phyloP scores from a whole-genome alignment of 2,329 filamentous ascomycete genomes.

The Cladophialophora chaetospira region DNA sequence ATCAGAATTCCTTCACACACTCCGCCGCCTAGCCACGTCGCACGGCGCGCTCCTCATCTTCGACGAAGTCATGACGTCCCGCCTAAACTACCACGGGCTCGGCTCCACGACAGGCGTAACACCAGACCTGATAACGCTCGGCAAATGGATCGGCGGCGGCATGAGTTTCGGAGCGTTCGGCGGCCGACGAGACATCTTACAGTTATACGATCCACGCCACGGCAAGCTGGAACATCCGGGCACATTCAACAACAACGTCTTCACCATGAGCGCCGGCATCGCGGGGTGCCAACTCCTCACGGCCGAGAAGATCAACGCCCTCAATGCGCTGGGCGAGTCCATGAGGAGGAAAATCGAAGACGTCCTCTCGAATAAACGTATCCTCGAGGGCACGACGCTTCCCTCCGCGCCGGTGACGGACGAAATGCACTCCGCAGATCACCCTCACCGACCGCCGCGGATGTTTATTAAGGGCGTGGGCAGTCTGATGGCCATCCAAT shows the following conservation, averaged over 20 bases:
- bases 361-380: slow-evolving; percentile 21
- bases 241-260: slow-evolving; percentile 69
- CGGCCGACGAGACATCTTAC: slow-evolving; percentile 61
- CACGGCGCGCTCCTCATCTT: slow-evolving; percentile 63
- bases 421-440: slow-evolving; percentile 10
- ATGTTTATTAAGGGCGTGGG: slow-evolving; percentile 39
- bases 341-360: slow-evolving; percentile 31
- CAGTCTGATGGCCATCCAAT: slow-evolving; percentile 38
- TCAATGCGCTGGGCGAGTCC: slow-evolving; percentile 36
- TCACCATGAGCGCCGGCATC: slow-evolving; percentile 61
- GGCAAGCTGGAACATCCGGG: slow-evolving; percentile 58
- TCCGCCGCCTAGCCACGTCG: slow-evolving; percentile 53
- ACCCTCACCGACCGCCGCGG: slow-evolving; percentile 27
- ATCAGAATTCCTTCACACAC: slow-evolving; percentile 53
- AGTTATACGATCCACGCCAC: slow-evolving; percentile 54
- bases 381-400: slow-evolving; percentile 2
- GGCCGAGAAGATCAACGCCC: slow-evolving; percentile 23
- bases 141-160: slow-evolving; percentile 69
- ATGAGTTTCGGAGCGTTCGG: slow-evolving; percentile 69
- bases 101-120: slow-evolving; percentile 43
- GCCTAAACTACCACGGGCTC: slow-evolving; percentile 57
- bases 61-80: slow-evolving; percentile 72
- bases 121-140: slow-evolving; percentile 65
- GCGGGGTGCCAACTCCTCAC: slow-evolving; percentile 38
- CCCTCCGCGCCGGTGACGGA: slow-evolving; percentile 14